Evolutionary conservation across 306 rosid genomes (phyloP).

Genomic region (Cucurbita argyrosperma): DNA sequence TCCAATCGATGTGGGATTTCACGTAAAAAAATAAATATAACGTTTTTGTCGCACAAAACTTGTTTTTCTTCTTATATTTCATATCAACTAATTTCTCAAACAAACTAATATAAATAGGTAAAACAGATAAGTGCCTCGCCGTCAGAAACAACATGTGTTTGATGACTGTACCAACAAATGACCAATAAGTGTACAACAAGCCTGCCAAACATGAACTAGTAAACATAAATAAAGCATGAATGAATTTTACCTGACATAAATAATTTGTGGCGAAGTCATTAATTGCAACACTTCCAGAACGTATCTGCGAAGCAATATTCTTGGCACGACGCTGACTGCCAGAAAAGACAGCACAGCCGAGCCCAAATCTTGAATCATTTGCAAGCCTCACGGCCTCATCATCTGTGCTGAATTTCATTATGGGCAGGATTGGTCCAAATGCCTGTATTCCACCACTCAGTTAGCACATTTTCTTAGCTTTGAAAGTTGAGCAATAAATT

Average conservation of each 20-base stretch:
- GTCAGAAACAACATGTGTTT: background rate
- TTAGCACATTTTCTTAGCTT: background rate
- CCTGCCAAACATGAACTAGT: background rate
- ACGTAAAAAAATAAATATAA: no score
- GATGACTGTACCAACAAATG: background rate
- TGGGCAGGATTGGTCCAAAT: constrained; percentile 85
- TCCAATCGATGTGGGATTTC: no score
- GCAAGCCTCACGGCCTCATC: constrained; percentile 72
- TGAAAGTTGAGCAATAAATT: background rate
- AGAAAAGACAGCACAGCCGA: constrained; percentile 89
- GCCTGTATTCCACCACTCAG: constrained; percentile 27
- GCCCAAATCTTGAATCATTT: constrained; percentile 79
- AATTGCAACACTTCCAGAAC: constrained; percentile 61
- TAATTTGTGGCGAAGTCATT: constrained; percentile 70
- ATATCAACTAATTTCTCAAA: background rate
- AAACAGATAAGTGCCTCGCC: background rate
- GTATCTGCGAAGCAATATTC: constrained; percentile 70
- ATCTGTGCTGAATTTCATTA: constrained; percentile 77
- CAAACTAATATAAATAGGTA: background rate
- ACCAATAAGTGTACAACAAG: background rate
- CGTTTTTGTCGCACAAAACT: no score
- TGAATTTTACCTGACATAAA: constrained; percentile 67
- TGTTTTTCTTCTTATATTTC: no score
- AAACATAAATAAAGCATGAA: background rate
- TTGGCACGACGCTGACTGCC: constrained; percentile 66